Conservation (phyloP, 352 stramenopile genomes). For the Phytophthora sojae region DNA sequence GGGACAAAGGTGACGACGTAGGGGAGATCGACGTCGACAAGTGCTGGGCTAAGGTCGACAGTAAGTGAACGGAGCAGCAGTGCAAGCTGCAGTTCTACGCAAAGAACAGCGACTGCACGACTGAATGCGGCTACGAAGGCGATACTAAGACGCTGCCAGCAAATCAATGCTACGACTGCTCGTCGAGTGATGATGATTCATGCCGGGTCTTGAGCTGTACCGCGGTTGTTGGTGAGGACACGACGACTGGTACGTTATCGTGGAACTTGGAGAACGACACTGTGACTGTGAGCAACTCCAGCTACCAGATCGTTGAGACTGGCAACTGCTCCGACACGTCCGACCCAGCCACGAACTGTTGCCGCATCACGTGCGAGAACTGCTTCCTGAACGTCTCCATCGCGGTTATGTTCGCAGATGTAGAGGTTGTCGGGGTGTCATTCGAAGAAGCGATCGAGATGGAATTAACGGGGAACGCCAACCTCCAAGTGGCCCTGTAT, state of each 20-base stretch:
- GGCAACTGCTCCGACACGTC: constrained; percentile 32
- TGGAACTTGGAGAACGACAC: constrained; percentile 36
- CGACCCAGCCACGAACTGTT: constrained; percentile 23
- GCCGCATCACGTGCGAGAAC: constrained; percentile 35
- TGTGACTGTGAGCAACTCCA: constrained; percentile 23
- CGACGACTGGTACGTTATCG: constrained; percentile 5
- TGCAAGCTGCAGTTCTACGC: constrained; percentile 35
- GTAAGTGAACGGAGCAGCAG: constrained; percentile 18
- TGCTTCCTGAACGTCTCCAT: constrained; percentile 39
- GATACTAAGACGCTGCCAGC: constrained; percentile 14
- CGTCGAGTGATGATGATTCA: constrained; percentile 4
- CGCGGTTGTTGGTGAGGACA: constrained; percentile 9
- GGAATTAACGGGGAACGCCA: constrained; percentile 24
- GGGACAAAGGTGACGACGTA: constrained; percentile 5
- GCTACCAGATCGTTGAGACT: constrained; percentile 28
- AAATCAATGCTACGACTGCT: constrained; percentile 33
- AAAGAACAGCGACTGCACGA: constrained; percentile 27
- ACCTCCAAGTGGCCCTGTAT: constrained; percentile 31
- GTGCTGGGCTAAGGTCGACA: constrained; percentile 27
- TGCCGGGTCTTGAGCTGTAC: constrained; percentile 27
- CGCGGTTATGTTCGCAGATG: constrained; percentile 29
- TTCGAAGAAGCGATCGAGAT: constrained; percentile 34
- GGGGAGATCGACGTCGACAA: constrained; percentile 30
- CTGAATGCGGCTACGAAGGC: constrained; percentile 26
- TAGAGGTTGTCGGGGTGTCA: constrained; percentile 17